Conservation (phyloP, 495 filamentous ascomycete genomes). For the Apiosordaria backusii region DNA sequence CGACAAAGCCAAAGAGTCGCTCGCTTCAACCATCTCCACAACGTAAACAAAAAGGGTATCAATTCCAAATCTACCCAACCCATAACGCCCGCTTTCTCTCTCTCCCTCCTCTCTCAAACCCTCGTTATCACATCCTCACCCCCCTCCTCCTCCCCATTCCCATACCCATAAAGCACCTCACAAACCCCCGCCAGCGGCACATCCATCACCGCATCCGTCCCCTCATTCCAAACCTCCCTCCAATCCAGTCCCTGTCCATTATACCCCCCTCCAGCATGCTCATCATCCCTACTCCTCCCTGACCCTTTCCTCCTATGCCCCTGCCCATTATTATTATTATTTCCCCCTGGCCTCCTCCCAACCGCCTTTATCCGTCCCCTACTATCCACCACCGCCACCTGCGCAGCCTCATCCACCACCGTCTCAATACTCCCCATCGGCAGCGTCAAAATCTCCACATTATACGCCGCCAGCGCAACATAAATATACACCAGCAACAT, state of each 20-base stretch:
- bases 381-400: slow-evolving; percentile 77
- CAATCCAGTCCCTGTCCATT: slow-evolving; percentile 59
- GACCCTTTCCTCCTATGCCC: slow-evolving; percentile 69
- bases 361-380: slow-evolving; percentile 35
- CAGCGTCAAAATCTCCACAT: slow-evolving; percentile 81
- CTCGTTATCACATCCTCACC: slow-evolving; percentile 15
- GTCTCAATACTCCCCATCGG: slow-evolving; percentile 79
- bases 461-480: slow-evolving; percentile 86
- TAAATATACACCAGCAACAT: slow-evolving; percentile 90
- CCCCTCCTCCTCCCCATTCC: slow-evolving; percentile 22
- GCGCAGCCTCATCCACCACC: slow-evolving; percentile 85
- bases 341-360: slow-evolving; percentile 45
- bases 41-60: not conserved
- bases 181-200: slow-evolving; percentile 95
- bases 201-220: slow-evolving; percentile 98
- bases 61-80: not conserved
- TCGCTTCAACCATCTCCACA: not conserved
- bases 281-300: slow-evolving; percentile 43
- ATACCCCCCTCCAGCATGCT: slow-evolving; percentile 20
- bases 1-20: too few relatives aligned
- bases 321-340: slow-evolving; percentile 6
- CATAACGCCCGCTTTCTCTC: not conserved
- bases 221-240: slow-evolving; percentile 79
- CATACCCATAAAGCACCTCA: slow-evolving; percentile 74
- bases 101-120: slow-evolving; percentile 1